Evolutionary conservation across 164 flowering plant genomes (phyloP).

Genomic region (Annona squamosa): DNA sequence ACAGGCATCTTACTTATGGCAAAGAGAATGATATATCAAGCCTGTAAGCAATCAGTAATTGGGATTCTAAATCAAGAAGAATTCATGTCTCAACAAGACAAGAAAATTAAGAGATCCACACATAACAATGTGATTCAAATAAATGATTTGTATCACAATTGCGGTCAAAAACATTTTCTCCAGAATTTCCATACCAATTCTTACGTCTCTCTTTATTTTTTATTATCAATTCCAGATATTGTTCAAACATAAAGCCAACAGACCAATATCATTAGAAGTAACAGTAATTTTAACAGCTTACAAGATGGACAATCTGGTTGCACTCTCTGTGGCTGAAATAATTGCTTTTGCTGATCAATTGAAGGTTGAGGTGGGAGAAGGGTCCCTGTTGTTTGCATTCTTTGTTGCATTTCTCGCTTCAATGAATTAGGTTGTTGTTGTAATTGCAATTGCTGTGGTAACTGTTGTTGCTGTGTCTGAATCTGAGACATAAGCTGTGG

Average conservation of each 20-base stretch:
- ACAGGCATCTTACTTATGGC: too few relatives aligned
- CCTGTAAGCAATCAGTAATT: too few relatives aligned
- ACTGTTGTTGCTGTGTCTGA: constrained; percentile 53
- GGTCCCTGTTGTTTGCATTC: constrained; percentile 49
- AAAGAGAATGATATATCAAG: too few relatives aligned
- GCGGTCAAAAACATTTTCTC: too few relatives aligned
- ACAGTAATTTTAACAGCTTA: constrained; percentile 14
- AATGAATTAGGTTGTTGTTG: constrained; percentile 61
- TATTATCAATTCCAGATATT: not conserved
- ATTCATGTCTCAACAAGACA: too few relatives aligned
- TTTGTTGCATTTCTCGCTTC: constrained; percentile 56
- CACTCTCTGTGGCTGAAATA: constrained; percentile 61
- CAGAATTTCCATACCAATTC: too few relatives aligned
- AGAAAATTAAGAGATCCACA: too few relatives aligned
- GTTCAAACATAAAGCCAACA: not conserved
- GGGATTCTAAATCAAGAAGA: too few relatives aligned
- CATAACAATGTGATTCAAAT: too few relatives aligned
- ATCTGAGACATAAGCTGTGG: constrained; percentile 65
- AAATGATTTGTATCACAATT: too few relatives aligned
- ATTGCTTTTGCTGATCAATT: constrained; percentile 67
- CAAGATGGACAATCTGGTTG: constrained; percentile 69
- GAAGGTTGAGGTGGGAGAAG: constrained; percentile 52
- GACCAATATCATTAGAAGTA: not conserved
- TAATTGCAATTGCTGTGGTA: constrained; percentile 71
- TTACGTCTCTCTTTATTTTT: too few relatives aligned